Evolutionary conservation across 371 early-diverging fungal genomes (phyloP).

Genomic region (Actinomucor elegans): DNA sequence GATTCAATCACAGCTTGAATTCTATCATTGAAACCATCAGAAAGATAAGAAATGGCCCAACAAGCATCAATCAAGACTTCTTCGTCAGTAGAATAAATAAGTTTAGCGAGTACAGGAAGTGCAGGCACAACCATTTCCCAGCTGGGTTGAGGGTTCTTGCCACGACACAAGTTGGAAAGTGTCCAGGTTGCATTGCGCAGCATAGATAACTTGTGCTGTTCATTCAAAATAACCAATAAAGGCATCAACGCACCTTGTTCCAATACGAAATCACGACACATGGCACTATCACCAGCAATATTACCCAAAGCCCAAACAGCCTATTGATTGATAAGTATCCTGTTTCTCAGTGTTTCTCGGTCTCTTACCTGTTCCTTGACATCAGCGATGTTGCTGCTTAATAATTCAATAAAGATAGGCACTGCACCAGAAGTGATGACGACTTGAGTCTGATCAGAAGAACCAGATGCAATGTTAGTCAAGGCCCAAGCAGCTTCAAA

Average conservation of each 20-base stretch:
- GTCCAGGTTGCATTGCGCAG: conserved; percentile 99
- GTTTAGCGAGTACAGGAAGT: conserved; percentile 85
- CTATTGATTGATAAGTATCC: conserved; percentile 29
- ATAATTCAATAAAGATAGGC: conserved; percentile 90
- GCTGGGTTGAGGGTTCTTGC: conserved; percentile 95
- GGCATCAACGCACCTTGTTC: conserved; percentile 82
- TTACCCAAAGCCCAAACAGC: conserved; percentile 99
- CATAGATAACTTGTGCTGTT: conserved; percentile 89
- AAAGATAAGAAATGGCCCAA: conserved; percentile 99
- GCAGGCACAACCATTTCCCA: conserved; percentile 86
- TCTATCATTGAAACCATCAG: conserved; percentile 93
- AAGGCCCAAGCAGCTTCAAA: conserved; percentile 99
- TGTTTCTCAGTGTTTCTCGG: not conserved
- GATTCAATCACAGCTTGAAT: conserved; percentile 96
- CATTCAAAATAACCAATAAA: conserved; percentile 82
- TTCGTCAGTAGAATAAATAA: conserved; percentile 88
- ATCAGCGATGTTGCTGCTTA: conserved; percentile 83
- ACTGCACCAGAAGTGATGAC: conserved; percentile 96
- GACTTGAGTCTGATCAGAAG: conserved; percentile 92
- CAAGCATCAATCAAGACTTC: conserved; percentile 98
- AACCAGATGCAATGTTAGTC: conserved; percentile 99
- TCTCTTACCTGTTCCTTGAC: conserved; percentile 93
- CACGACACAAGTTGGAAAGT: conserved; percentile 98
- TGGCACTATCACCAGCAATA: conserved; percentile 99
- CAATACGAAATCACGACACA: conserved; percentile 94